Evolutionary conservation across 352 stramenopile species (phyloP).

Genomic region (Globisporangium ultimum): DNA sequence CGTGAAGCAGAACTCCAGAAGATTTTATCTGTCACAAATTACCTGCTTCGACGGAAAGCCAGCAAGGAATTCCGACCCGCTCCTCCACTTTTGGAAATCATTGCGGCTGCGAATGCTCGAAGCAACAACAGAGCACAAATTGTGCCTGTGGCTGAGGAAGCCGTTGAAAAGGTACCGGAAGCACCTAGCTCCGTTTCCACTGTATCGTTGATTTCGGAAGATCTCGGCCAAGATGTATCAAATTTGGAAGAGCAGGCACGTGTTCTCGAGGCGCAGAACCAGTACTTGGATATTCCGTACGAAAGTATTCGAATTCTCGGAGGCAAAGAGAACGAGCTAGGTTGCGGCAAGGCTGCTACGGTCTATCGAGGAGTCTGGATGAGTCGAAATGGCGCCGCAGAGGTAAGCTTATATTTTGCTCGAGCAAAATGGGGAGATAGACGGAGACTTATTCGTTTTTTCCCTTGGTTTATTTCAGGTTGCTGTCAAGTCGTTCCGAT

Average conservation of each 20-base stretch:
- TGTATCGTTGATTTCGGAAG: slow-evolving; percentile 35
- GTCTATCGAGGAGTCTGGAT: slow-evolving; percentile 88
- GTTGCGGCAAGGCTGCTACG: slow-evolving; percentile 81
- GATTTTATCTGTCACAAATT: slow-evolving; percentile 80
- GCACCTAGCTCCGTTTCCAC: slow-evolving; percentile 35
- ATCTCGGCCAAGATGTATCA: slow-evolving; percentile 53
- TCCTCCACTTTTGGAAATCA: slow-evolving; percentile 16
- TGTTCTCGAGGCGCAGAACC: slow-evolving; percentile 81
- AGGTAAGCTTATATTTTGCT: slow-evolving; percentile 27
- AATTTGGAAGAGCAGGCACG: slow-evolving; percentile 76
- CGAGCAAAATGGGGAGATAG: slow-evolving; percentile 1
- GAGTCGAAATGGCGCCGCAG: slow-evolving; percentile 73
- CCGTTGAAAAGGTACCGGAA: slow-evolving; percentile 32
- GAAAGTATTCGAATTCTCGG: slow-evolving; percentile 85
- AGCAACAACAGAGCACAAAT: slow-evolving; percentile 5
- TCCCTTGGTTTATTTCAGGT: slow-evolving; percentile 28
- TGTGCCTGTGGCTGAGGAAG: slow-evolving; percentile 11
- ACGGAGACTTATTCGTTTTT: background rate
- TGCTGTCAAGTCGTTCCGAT: slow-evolving; percentile 84
- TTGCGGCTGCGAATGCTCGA: slow-evolving; percentile 17
- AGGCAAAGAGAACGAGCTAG: slow-evolving; percentile 86
- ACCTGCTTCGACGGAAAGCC: slow-evolving; percentile 67
- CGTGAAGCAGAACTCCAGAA: slow-evolving; percentile 81
- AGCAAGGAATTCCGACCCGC: slow-evolving; percentile 31
- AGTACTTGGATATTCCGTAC: slow-evolving; percentile 86